Base-by-base conservation (phyloP, 2,329 filamentous ascomycete genomes). In the Fonsecaea erecta region DNA sequence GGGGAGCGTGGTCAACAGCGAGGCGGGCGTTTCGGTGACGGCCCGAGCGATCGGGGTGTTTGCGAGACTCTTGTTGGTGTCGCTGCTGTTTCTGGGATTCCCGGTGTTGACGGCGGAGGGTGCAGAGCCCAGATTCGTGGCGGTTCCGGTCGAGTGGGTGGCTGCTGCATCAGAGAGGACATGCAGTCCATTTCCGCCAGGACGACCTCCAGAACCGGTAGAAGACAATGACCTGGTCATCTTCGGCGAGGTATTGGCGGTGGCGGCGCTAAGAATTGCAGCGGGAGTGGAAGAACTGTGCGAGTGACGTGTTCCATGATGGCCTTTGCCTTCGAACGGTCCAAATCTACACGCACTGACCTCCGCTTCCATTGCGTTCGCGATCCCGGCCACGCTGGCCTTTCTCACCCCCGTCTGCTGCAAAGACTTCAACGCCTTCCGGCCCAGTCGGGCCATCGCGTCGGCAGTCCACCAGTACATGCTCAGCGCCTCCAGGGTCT, bases 301-400 rank as follows among this genome's bases (percentile, higher is more conserved):
- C 12, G 43, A 46, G 35, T 37, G 16, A 21, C 52, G 46, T 21
- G 21, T 35, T 12, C 28, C 53, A 48, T 35, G 30, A 34, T 59
- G 35, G 21, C 35, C 9, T 30, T 63, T 68, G 12, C 40, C 51
- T 5, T 71, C 66, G 43, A 72, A 72, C 2, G 70, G 70, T 21
- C 70, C 70, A 59, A 65, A 72, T 43, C 70, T 72, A 43, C 70
- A 72, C 2, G 70, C 71, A 21, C 70, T 55, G 37, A 75, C 75
- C 43, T 77, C 75, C 58, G 77, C 79, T 14, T 80, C 80, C 14
- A 81, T 74, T 51, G 77, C 76, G 67, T 82, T 79, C 37, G 79
- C 77, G 14, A 83, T 77, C 32, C 82, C 79, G 12, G 60, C 79
- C 76, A 21, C 80, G 77, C 59, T 71, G 73, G 75, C 79, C 76